Evolutionary conservation across 352 stramenopile genomes (phyloP), one percentile per base, ranked within the genome.

Genomic region (Halophytophthora polymorphica): DNA sequence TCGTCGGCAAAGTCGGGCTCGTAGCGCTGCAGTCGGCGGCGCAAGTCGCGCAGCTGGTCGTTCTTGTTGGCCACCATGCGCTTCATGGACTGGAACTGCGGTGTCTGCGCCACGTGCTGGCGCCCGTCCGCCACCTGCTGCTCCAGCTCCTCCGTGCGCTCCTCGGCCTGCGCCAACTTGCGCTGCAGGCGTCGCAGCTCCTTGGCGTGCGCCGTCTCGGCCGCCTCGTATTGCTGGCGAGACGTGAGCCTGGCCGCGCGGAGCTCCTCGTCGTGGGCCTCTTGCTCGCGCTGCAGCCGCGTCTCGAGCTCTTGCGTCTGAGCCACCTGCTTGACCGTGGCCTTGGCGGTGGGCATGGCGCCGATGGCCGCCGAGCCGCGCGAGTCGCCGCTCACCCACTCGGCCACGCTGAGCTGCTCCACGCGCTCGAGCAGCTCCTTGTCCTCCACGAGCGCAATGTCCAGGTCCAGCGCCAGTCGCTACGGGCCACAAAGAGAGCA

Each of bases 81-180:
- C 64, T 92, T 92, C 77, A 95, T 83, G 42, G 73, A 50, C 56
- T 89, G 77, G 66, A 95, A 95, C 70, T 93, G 83, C 56, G 80
- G 74, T 44, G 79, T 90, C 63, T 91, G 71, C 11, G 81, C 67
- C 18, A 92, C 64, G 58, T 92, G 81, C 61, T 86, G 68, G 42
- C 78, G 61, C 28, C 56, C 61, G 34, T 90, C 78, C 39, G 88
- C 76, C 15, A 87, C 55, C 43, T 74, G 68, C 28, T 46, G 64
- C 47, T 84, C 70, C 13, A 91, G 72, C 25, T 86, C 67, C 28
- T 82, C 71, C 31, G 83, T 64, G 21, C 58, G 71, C 13, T 86
- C 67, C 15, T 61, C 69, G 6, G 80, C 66, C 7, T 78, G 72
- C 12, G 70, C 58, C 6, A 90, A 69, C 58, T 90, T 77, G 14